These are phyloP conservation scores for Tephrocybe sp. DNA, from an alignment of 768 basidiomycete species.

Conservation along the genomic window DNA sequence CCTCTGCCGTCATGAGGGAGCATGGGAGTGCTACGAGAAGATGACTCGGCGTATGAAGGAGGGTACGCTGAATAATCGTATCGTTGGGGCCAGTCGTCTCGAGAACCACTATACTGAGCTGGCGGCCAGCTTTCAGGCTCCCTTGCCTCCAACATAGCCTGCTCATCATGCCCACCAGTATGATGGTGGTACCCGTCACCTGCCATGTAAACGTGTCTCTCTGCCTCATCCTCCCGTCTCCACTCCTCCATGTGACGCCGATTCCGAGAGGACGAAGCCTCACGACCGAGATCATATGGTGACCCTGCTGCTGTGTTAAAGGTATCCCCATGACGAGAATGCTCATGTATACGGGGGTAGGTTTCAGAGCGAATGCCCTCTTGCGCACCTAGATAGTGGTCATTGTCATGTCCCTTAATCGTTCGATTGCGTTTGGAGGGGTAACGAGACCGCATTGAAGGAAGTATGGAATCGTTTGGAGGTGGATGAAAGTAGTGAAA, in stretches of 20 bases:
- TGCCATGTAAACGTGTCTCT: conserved; percentile 35
- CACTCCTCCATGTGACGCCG: conserved; percentile 50
- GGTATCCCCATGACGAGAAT: conserved; percentile 45
- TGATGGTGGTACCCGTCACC: conserved; percentile 48
- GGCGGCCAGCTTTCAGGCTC: conserved; percentile 45
- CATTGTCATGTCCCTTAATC: conserved; percentile 48
- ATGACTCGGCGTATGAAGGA: conserved; percentile 45
- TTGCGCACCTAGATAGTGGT: conserved; percentile 46
- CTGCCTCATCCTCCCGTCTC: conserved; percentile 45
- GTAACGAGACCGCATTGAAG: conserved; percentile 41
- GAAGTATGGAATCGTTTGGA: conserved; percentile 16
- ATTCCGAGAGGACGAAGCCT: conserved; percentile 49
- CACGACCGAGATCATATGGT: conserved; percentile 46
- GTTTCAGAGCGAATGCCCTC: conserved; percentile 50
- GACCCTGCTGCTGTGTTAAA: conserved; percentile 42
- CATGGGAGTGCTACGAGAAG: conserved; percentile 36
- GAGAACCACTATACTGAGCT: conserved; percentile 39
- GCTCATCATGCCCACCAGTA: conserved; percentile 44
- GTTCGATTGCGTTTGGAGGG: conserved; percentile 50
- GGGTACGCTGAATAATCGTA: conserved; percentile 41
- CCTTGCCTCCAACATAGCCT: conserved; percentile 41
- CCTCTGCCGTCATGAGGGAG: conserved; percentile 37
- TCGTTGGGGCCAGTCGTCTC: conserved; percentile 48
- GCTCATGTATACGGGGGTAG: conserved; percentile 48
- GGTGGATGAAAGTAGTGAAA: conserved; percentile 22